Evolutionary conservation across 2,329 filamentous ascomycete genomes (phyloP).

Genomic region (Trichoderma atroviride): DNA sequence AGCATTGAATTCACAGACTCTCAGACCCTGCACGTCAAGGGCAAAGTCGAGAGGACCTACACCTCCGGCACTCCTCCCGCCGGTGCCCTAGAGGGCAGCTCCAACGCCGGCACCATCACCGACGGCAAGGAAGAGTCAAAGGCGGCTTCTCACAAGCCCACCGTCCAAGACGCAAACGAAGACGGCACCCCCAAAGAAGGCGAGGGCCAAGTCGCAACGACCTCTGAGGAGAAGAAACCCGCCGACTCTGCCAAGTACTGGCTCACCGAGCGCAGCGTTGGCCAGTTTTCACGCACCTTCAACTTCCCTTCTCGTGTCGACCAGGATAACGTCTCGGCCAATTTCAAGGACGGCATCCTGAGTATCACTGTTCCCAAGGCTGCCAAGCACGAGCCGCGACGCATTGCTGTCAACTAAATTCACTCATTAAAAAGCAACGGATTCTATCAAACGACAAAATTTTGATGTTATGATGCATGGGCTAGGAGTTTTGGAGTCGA

Average conservation of each 20-base stretch:
- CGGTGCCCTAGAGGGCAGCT: constrained; percentile 31
- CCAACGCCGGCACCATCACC: constrained; percentile 40
- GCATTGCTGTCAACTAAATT: constrained; percentile 35
- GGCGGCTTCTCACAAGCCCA: background rate
- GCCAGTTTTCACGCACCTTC: constrained; percentile 67
- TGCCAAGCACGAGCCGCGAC: constrained; percentile 37
- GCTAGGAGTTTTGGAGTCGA: background rate
- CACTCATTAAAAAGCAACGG: background rate
- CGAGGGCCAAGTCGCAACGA: constrained; percentile 33
- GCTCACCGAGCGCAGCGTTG: constrained; percentile 63
- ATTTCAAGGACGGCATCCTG: constrained; percentile 64
- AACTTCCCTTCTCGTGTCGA: constrained; percentile 65
- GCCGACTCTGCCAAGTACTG: constrained; percentile 60
- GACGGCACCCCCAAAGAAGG: constrained; percentile 49
- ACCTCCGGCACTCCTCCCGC: constrained; percentile 50
- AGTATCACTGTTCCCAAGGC: constrained; percentile 57
- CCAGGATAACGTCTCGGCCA: constrained; percentile 60
- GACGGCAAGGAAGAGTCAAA: constrained; percentile 31
- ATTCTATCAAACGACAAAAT: background rate
- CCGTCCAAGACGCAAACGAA: constrained; percentile 9
- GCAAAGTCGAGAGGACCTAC: constrained; percentile 64
- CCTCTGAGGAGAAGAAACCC: background rate
- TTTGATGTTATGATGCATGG: background rate
- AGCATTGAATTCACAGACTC: constrained; percentile 74
- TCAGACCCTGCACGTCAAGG: constrained; percentile 68